Evolutionary conservation across 768 basidiomycete species (phyloP).

Genomic region (Russula vinacea): DNA sequence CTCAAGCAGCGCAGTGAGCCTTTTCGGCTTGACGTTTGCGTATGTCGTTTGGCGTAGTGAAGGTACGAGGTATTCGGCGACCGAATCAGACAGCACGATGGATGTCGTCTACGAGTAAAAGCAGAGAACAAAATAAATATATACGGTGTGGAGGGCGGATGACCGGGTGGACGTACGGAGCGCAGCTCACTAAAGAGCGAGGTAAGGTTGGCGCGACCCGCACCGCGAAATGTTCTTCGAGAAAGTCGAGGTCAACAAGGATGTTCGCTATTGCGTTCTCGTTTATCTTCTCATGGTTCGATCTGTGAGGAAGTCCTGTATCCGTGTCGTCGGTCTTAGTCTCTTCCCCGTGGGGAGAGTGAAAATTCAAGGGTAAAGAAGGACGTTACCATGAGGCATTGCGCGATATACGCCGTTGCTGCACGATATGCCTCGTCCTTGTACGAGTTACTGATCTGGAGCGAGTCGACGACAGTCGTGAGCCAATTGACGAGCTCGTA

Average conservation of each 20-base stretch:
- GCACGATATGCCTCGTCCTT: constrained; percentile 88
- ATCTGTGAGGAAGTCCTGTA: constrained; percentile 73
- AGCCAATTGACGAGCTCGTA: constrained; percentile 96
- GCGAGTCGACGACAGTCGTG: constrained; percentile 90
- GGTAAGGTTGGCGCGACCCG: constrained; percentile 66
- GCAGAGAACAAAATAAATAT: neutral
- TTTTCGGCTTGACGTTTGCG: constrained; percentile 61
- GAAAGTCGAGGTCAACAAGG: constrained; percentile 79
- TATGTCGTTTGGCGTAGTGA: constrained; percentile 66
- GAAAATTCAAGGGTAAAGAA: too few species aligned
- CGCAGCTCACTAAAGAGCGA: constrained; percentile 78
- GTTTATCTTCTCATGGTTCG: constrained; percentile 76
- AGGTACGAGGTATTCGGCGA: constrained; percentile 78
- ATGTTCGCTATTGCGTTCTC: constrained; percentile 88
- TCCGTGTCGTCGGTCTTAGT: neutral
- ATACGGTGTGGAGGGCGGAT: too few species aligned
- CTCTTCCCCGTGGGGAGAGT: neutral
- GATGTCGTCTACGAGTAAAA: constrained; percentile 55
- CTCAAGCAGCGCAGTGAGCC: constrained; percentile 69
- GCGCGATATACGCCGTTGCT: constrained; percentile 84
- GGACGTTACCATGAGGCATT: constrained; percentile 75
- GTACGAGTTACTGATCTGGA: constrained; percentile 75
- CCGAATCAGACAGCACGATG: constrained; percentile 66
- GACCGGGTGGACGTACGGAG: constrained; percentile 49
- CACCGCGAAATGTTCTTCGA: constrained; percentile 83